Base-by-base conservation (phyloP, 75 land plant species). In the Pseudotsuga menziesii region DNA sequence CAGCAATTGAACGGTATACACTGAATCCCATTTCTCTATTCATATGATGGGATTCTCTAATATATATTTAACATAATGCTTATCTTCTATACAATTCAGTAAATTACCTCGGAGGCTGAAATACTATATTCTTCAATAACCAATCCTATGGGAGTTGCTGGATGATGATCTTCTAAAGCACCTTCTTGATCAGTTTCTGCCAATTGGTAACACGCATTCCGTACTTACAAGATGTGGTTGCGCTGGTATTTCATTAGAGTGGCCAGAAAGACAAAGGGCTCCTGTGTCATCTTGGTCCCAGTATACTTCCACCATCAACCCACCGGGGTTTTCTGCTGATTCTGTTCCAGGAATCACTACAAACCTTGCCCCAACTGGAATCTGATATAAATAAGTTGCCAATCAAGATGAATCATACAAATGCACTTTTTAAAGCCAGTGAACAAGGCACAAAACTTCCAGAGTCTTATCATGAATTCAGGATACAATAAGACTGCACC, bases 231-330 rank as follows among this genome's bases (percentile, higher is more conserved):
- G 54, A 48, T 48, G 54, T 48, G 54, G 54, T 9, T 9, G 90
- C 57, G 86, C 72, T 15, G 93, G 93, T 0, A 73, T 80, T 59
- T 87, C 86, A n/a, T 80, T 78, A 4, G 98, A 94, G 75, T 91
- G 86, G 3, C 97, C 88, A 4, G 92, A 82, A 55, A 96, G 84
- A 80, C 94, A 90, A 60, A 96, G 93, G 13, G 83, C 36, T 11
- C 99, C 97, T 16, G 85, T 62, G 36, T 96, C 99, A 78, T 96
- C 99, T 82, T 91, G 97, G 29, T 87, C 79, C 99, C 99, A 96
- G 67, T 85, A 92, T 26, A 96, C 89, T 79, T 90, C 94, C 39
- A 96, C 91, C 93, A 94, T 92, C 79, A 83, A 54, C 48, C 88
- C 88, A 56, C 66, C 17, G 15, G 88, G 86, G 25, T 80, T 23